Base-by-base conservation (phyloP, 768 basidiomycete genomes). In the Russula griseocarnosa region DNA sequence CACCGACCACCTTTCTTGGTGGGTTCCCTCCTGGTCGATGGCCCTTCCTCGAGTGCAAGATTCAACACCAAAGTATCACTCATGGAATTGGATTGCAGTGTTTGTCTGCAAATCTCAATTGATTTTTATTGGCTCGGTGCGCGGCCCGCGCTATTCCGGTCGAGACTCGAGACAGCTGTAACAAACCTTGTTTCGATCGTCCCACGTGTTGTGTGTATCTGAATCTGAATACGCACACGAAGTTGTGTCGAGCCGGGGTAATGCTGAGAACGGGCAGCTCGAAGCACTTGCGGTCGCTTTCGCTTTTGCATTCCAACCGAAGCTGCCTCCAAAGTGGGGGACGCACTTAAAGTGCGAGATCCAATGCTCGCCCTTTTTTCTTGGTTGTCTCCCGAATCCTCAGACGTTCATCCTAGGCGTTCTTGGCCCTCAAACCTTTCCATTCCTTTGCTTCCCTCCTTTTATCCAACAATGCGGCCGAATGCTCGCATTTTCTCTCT, bases 11-110 rank as follows among this genome's bases (percentile, higher is more conserved):
- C 58, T n/a, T 69, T 69, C 55, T 62, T 69, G 5, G 56, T 3
- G 8, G 24, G 5, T 7, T 38, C 51, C 20, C 46, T 58, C 51
- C 58, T 61, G 1, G 55, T 61, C 1, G 54, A 55, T 5, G 62
- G 36, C 3, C 56, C 62, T 26, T 69, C 67, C n/a, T 59, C 67
- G 20, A 63, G 44, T 47, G 44, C 51, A 20, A 69, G 56, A 50
- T 69, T 69, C 38, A 69, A 55, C 14, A 69, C 66, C 11, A 69
- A 56, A 16, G 38, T 58, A 44, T 69, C 67, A 38, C 61, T 62
- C 61, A 62, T 67, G 42, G 49, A 10, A 34, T 47, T 58, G 42
- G 55, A 50, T 18, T 18, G 36, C 13, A 36, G 36, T 36, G 3
- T 26, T 26, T 20, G 22, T 5, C 47, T 11, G 20, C 16, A 22